Conservation (phyloP, 805 yeast genomes). For the Wickerhamiella lipophila region DNA sequence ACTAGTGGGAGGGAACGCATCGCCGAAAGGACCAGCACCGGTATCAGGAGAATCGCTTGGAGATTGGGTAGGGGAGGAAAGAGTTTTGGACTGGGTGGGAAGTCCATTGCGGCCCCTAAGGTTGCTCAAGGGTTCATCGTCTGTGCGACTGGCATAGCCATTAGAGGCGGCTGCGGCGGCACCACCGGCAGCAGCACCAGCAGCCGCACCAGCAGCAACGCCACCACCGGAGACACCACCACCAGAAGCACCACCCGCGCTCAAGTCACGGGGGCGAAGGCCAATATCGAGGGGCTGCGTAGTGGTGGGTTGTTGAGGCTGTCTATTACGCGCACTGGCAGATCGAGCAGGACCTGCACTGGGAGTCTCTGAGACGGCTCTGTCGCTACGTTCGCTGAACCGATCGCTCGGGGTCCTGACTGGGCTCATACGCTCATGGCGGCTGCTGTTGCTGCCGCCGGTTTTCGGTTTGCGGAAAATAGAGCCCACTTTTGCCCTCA, state of each 20-base stretch:
- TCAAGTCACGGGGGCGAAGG: conserved; percentile 2
- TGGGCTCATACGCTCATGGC: conserved; percentile 12
- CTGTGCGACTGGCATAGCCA: no score
- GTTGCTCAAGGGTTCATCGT: neutral
- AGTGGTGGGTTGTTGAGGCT: conserved; percentile 7
- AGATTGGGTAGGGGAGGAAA: neutral
- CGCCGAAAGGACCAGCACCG: neutral
- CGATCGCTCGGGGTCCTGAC: neutral
- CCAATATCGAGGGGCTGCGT: conserved; percentile 20
- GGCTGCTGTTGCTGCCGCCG: conserved; percentile 20
- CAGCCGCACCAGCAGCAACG: no score
- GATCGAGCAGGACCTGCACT: conserved; percentile 6
- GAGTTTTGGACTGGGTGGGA: neutral
- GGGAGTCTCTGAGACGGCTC: neutral
- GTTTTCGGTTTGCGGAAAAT: conserved; percentile 28
- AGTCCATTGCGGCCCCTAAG: neutral
- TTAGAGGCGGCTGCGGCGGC: neutral
- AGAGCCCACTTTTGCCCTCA: conserved; percentile 29
- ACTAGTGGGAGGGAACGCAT: neutral
- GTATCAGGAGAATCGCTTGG: neutral
- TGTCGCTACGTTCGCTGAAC: neutral
- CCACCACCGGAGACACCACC: neutral
- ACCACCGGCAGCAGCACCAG: neutral
- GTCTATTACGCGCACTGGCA: conserved; percentile 4
- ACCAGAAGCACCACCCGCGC: neutral